Conservation (phyloP, 495 filamentous ascomycete species). For the Cudoniella acicularis region DNA sequence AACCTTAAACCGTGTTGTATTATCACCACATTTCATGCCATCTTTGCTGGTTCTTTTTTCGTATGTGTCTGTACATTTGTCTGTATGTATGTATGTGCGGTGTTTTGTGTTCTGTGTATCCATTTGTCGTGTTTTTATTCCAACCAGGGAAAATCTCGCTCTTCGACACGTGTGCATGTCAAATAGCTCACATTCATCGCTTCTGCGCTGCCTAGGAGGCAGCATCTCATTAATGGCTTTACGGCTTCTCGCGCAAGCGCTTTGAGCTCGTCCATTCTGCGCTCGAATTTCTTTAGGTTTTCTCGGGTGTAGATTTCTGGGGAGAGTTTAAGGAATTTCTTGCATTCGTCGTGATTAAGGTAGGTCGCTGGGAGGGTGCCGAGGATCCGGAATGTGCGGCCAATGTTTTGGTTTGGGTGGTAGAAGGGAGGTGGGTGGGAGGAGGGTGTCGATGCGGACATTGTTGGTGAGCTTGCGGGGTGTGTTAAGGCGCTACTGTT, state of each 20-base stretch:
- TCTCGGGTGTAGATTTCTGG: constrained; percentile 70
- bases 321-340: constrained; percentile 76
- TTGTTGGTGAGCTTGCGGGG: constrained; percentile 12
- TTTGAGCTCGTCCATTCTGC: constrained; percentile 83
- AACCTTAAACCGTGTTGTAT: too few relatives aligned
- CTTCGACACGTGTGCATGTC: constrained; percentile 73
- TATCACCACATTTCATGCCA: too few relatives aligned
- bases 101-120: background rate
- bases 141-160: constrained; percentile 74
- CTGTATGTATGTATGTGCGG: too few relatives aligned
- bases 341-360: constrained; percentile 79
- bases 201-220: constrained; percentile 60
- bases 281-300: constrained; percentile 75
- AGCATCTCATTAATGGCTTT: constrained; percentile 70
- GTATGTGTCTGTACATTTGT: too few relatives aligned
- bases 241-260: constrained; percentile 74
- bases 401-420: constrained; percentile 43
- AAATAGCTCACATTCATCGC: constrained; percentile 57
- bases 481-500: constrained; percentile 8
- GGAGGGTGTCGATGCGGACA: constrained; percentile 12
- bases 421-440: constrained; percentile 18
- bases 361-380: constrained; percentile 61
- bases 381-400: constrained; percentile 69
- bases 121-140: background rate
- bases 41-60: too few relatives aligned